Conservation (phyloP, 805 yeast species). For the Yueomyces sinensis region DNA sequence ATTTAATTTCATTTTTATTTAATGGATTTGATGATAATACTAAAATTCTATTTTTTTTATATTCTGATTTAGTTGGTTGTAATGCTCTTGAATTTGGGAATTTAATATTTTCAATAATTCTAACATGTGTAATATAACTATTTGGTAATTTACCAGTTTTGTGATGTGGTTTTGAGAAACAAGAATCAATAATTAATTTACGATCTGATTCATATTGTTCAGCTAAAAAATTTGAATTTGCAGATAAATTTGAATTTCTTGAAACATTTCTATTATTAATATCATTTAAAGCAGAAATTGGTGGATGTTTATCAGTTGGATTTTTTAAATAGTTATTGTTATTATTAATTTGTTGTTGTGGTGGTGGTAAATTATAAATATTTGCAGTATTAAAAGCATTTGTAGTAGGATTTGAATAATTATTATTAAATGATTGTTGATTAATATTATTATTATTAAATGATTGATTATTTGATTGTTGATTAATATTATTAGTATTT, state of each 20-base stretch:
- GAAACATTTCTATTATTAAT: slow-evolving; percentile 18
- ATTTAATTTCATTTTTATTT: slow-evolving; percentile 50
- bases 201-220: slow-evolving; percentile 47
- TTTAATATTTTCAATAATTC: slow-evolving; percentile 60
- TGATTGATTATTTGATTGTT: not conserved
- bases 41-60: slow-evolving; percentile 50
- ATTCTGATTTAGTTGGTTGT: slow-evolving; percentile 29
- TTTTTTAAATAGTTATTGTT: no score
- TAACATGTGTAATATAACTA: slow-evolving; percentile 62
- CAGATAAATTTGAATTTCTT: slow-evolving; percentile 22
- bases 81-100: slow-evolving; percentile 65
- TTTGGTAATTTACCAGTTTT: slow-evolving; percentile 32
- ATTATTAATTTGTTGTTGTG: no score
- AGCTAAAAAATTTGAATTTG: slow-evolving; percentile 29
- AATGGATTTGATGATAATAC: slow-evolving; percentile 36
- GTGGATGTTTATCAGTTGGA: no score
- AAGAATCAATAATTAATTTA: slow-evolving; percentile 31
- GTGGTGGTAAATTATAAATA: not conserved
- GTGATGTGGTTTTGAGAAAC: slow-evolving; percentile 36
- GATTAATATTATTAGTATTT: no score
- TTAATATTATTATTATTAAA: no score
- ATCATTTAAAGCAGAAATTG: slow-evolving; percentile 1
- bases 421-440: no score
- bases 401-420: not conserved
- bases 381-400: not conserved